phyloP scores from a whole-genome alignment of 805 yeast genomes.

The Saccharomyces jurei region DNA sequence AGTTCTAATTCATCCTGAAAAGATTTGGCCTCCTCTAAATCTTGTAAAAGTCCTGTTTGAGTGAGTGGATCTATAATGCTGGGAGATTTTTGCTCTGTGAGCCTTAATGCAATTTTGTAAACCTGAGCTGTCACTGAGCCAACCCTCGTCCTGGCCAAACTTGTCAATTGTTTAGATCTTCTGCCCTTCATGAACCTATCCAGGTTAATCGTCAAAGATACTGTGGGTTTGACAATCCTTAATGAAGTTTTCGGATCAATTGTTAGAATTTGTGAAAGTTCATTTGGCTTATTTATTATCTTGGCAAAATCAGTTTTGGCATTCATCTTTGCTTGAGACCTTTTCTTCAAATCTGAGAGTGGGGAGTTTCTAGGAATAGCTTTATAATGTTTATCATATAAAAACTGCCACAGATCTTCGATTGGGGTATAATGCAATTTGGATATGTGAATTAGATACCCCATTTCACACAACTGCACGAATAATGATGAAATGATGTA shows the following conservation, averaged over 20 bases:
- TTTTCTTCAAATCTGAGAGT: slow-evolving; percentile 47
- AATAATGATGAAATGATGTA: slow-evolving; percentile 33
- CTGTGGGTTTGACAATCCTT: slow-evolving; percentile 39
- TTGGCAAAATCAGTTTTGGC: slow-evolving; percentile 34
- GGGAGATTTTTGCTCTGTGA: slow-evolving; percentile 52
- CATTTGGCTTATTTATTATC: slow-evolving; percentile 28
- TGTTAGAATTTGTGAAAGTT: slow-evolving; percentile 19
- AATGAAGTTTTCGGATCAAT: slow-evolving; percentile 31
- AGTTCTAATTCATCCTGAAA: slow-evolving; percentile 21
- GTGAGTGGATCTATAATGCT: slow-evolving; percentile 33
- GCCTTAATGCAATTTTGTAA: slow-evolving; percentile 48
- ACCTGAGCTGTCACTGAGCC: slow-evolving; percentile 63
- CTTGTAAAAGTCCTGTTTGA: slow-evolving; percentile 44
- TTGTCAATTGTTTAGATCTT: slow-evolving; percentile 55
- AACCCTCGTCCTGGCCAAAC: slow-evolving; percentile 55
- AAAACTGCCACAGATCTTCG: slow-evolving; percentile 33
- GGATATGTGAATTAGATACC: slow-evolving; percentile 44
- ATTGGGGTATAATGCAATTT: slow-evolving; percentile 31
- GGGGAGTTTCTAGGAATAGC: slow-evolving; percentile 33
- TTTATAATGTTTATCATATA: slow-evolving; percentile 35
- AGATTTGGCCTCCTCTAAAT: slow-evolving; percentile 34
- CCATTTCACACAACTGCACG: slow-evolving; percentile 39
- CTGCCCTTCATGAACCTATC: slow-evolving; percentile 59
- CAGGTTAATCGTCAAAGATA: slow-evolving; percentile 54
- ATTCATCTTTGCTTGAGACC: slow-evolving; percentile 51